Percentiles rank a stretch among this genome's conserved stretches.
Conservation (phyloP, 371 early-diverging fungal genomes). For the Mucor velutinosus region DNA sequence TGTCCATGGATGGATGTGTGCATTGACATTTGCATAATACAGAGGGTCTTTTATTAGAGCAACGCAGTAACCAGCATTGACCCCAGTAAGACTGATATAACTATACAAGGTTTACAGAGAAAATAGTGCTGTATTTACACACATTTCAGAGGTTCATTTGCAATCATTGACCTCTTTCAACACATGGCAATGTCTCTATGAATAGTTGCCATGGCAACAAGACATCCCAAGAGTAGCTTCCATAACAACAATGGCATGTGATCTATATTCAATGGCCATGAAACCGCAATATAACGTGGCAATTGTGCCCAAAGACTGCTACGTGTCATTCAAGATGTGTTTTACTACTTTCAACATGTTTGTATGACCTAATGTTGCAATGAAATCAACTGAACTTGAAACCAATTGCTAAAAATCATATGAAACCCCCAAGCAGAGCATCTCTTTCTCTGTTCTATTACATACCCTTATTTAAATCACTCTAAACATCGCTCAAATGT, state of each 20-base stretch:
- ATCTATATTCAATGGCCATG: background rate
- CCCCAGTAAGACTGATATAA: too few species aligned
- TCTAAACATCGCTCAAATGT: background rate
- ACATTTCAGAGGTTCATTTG: too few species aligned
- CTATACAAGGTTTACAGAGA: too few species aligned
- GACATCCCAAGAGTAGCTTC: background rate
- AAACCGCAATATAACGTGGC: too few species aligned
- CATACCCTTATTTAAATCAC: background rate
- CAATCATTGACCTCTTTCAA: too few species aligned
- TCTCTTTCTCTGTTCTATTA: background rate
- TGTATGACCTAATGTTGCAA: background rate
- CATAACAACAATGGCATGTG: background rate
- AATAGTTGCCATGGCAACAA: background rate
- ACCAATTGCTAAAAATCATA: background rate
- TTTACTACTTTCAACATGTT: background rate
- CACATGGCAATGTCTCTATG: background rate
- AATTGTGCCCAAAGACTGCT: too few species aligned
- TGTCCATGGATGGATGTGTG: background rate
- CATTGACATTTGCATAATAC: too few species aligned
- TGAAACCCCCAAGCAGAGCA: background rate
- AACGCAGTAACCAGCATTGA: background rate
- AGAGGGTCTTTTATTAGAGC: background rate
- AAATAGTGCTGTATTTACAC: too few species aligned
- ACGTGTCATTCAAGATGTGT: background rate
- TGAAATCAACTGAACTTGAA: background rate